Evolutionary conservation across 257 asterid genomes (phyloP), one percentile per base, ranked within the genome.

Genomic region (Solanum sejunctum): DNA sequence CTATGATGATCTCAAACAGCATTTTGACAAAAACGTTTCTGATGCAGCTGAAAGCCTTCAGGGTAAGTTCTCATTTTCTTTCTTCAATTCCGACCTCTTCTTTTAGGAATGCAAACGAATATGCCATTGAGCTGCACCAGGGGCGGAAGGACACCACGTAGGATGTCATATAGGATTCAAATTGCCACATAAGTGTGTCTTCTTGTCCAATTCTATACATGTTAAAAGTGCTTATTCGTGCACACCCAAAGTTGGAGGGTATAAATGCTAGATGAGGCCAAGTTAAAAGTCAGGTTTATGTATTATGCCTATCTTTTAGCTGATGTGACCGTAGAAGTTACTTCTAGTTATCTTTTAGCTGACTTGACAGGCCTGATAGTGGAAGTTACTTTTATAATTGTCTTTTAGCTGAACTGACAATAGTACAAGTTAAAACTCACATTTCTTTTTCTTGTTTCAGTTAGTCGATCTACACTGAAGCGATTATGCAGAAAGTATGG

Each of bases 401-500:
- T 11, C 20, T 72, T 72, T 72, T 1, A 43, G 57, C 12, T 45
- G n/a, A 73, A 11, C 36, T 73, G 3, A 73, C 23, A 70, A 0
- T 0, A 20, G 3, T 21, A 51, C 23, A 77, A 47, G 41, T 66
- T 83, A 32, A 3, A 21, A 23, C 61, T 82, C 23, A 0, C 5
- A 6, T 26, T 7, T 78, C 28, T 52, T 52, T 26, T 51, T 52
- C 82, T 52, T 52, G 69, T 87, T 87, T 83, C 94, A 95, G 98
- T 95, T 88, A 93, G 98, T 86, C 98, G 97, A 32, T 93, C 99
- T 63, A 96, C 98, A 52, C 90, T 94, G 94, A 96, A 94, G 87
- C 95, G 98, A 45, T 93, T 96, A 61, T 96, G 99, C 84, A 90
- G 99, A 85, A 95, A 93, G 85, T 96, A 94, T 39, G 99, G 98